Evolutionary conservation across 2,329 filamentous ascomycete species (phyloP), one percentile per base, ranked within the genome.

Genomic region (Diplodia mutila): DNA sequence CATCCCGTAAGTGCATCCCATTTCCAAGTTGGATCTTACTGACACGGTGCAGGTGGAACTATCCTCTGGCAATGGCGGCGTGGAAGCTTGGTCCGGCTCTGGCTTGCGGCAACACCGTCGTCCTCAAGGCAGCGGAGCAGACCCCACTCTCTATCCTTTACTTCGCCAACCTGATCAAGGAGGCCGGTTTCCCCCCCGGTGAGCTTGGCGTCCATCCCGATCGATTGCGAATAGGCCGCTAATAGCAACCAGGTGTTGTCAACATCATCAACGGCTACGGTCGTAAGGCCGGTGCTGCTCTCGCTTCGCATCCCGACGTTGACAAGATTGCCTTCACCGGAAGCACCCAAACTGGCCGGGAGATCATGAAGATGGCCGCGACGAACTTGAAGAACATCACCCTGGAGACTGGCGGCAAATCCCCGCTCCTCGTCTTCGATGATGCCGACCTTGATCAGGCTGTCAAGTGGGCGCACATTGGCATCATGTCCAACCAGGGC

Each of bases 241-340:
- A 27, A 68, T 49, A n/a, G 49, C 8, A 21, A 4, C 1, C 9
- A 0, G 88, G 88, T 32, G 86, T 90, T 4, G 75, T 90, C 0
- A 87, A 89, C 70, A 84, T 81, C 0, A 75, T 90, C 2, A 85
- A 84, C 53, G 88, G 88, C 4, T 25, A 59, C 18, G 86, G 85
- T 49, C 87, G 89, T 70, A 79, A 80, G 52, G 82, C 90, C 1
- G 87, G 88, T 0, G 86, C 87, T 0, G 83, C 81, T 82, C 75
- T 90, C 25, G 88, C 86, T 0, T 77, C 76, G 11, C 87, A 90
- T 71, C 85, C 85, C 0, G 85, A 81, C 11, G 84, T 90, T 67
- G 82, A 84, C 69, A 90, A 89, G 80, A 84, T 90, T 72, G 83
- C 81, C 67, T 90, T 90, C 76, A 90, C 88, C 0, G 87, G 88